Evolutionary conservation across 2,329 filamentous ascomycete species (phyloP), one percentile per base, ranked within the genome.

Genomic region (Neospermospora avenae): DNA sequence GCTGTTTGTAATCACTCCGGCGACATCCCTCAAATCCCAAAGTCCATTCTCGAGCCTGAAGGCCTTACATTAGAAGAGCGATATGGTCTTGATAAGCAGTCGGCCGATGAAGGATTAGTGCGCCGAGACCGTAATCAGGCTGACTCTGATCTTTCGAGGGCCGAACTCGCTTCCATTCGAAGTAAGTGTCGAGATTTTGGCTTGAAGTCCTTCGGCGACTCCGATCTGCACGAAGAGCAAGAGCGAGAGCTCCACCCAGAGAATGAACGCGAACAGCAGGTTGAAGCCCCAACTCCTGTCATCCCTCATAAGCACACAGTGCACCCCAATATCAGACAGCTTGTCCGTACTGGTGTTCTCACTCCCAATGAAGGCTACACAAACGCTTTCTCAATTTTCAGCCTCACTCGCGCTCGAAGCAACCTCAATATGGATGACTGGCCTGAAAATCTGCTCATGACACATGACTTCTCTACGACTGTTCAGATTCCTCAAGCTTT

Each of bases 211-310:
- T 66, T 77, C 25, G 64, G 70, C 0, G 67, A 74, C 0, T 74
- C 75, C 0, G 72, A 73, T 0, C 71, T 89, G 0, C 74, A 82
- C 2, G 85, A 90, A 66, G 88, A 91, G 59, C 85, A 90, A 64
- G 87, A 91, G 68, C 78, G 87, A 0, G 88, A 90, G 63, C 74
- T 91, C 0, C 77, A 83, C 0, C 84, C 84, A 0, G 87, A 91
- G 62, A 78, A 83, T 0, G 84, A 90, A 64, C 73, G 80, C 25
- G 84, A 90, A 66, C 74, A 78, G 0, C 74, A 88, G 52, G 65
- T 83, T 0, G 75, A 88, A 63, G 75, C 74, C 1, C 81, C 84
- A 0, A 67, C 70, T 0, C 59, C 71, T 0, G 74, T 76, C 0
- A 39, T 66, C 0, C 76, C 85, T 0, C 67, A 63, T 0, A 1